Base-by-base conservation (phyloP, 495 filamentous ascomycete species). In the Corynascus novoguineensis region DNA sequence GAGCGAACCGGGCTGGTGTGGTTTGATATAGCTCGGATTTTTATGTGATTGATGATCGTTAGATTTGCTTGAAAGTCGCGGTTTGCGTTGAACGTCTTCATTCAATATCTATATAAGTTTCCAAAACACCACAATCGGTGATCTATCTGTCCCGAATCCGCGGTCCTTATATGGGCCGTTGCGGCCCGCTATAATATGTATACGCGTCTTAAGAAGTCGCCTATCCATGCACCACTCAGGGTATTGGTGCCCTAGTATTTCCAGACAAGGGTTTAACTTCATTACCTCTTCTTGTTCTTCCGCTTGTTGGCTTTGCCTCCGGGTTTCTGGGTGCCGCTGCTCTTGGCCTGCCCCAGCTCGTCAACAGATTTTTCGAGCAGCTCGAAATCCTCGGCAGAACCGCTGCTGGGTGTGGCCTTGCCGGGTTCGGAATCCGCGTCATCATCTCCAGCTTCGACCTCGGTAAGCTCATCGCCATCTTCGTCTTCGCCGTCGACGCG, bases 301-400 rank as follows among this genome's bases (percentile, higher is more conserved):
- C 71, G 65, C 65, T 78, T 78, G 64, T 66, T 73, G 46, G 61
- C 60, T 68, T 72, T 78, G 53, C 55, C 55, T 41, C 68, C 55
- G 68, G 70, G 68, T 63, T 68, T 72, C 60, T 55, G 67, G 62
- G 63, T 75, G 3, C 74, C 71, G 37, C 71, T 73, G 19, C 71
- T 55, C 65, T 73, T 76, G 61, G 59, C 65, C 58, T 71, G 65
- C 37, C 66, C 68, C 9, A 77, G 70, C 27, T 71, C 70, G 50
- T 77, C 75, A 9, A 75, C 66, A 49, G 71, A 77, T 71, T 73
- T 80, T 59, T 77, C 78, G n/a, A 82, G 68, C 31, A 81, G 63
- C 68, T 82, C 79, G 65, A 79, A 82, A 59, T 81, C 79, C 32
- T 81, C 79, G 42, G 73, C 74, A 1, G 78, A 79, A 60, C 72